Evolutionary conservation across 495 filamentous ascomycete species (phyloP).

Genomic region (Hyaloscypha bicolor): DNA sequence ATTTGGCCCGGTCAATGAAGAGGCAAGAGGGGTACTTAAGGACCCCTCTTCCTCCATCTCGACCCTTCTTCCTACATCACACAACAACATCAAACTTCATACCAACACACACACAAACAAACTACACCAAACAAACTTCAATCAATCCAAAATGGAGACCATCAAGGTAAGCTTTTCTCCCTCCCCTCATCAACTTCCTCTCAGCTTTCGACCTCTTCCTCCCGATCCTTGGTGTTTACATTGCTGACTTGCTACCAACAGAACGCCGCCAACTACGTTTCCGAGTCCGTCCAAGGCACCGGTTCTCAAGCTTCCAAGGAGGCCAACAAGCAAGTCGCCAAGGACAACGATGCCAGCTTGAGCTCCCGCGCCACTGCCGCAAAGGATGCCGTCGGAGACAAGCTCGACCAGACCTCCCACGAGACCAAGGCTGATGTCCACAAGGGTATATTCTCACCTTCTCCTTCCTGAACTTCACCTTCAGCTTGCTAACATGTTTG

Average conservation of each 20-base stretch:
- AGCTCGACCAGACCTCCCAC: constrained; percentile 57
- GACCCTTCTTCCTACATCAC: constrained; percentile 9
- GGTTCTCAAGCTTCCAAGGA: constrained; percentile 57
- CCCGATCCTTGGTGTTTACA: constrained; percentile 3
- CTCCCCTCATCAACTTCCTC: background rate
- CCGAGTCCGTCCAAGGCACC: constrained; percentile 57
- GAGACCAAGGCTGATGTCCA: constrained; percentile 55
- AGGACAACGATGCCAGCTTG: constrained; percentile 54
- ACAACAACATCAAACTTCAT: constrained; percentile 32
- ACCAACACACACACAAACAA: constrained; percentile 31
- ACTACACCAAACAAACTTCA: constrained; percentile 35
- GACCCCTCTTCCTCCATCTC: constrained; percentile 6
- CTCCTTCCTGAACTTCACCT: background rate
- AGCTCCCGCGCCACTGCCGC: constrained; percentile 55
- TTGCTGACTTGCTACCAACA: background rate
- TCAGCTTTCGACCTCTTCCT: background rate
- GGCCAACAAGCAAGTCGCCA: constrained; percentile 66
- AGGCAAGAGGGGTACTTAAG: constrained; percentile 10
- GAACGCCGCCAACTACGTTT: constrained; percentile 62
- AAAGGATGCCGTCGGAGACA: constrained; percentile 59
- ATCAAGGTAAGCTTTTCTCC: constrained; percentile 39
- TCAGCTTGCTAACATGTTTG: background rate
- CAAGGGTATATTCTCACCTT: constrained; percentile 43
- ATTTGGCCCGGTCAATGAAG: background rate
- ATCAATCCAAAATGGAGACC: constrained; percentile 53